Base-by-base conservation (phyloP, 2,329 filamentous ascomycete species). In the Aspergillus sclerotialis region DNA sequence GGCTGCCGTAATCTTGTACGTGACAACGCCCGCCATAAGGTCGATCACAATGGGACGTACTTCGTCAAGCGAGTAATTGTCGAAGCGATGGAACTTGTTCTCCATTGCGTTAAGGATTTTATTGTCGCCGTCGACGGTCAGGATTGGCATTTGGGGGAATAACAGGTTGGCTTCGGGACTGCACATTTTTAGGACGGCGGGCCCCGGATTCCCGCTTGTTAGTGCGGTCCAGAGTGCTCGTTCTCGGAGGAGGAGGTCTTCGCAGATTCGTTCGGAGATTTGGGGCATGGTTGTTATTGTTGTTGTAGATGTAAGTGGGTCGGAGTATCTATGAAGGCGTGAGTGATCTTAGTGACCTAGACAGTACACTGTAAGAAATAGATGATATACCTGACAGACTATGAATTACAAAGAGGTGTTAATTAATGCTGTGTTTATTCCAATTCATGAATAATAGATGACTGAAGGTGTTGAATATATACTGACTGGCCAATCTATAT, bases 211-310 rank as follows among this genome's bases (percentile, higher is more conserved):
- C 10, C 58, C 58, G 0, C 55, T 61, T 7, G 58, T 62, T 11
- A 62, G 42, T 2, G 58, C 55, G 5, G 56, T 60, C 58, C 58
- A 62, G 6, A 62, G 50, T 0, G 50, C 49, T n/a, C 51, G 56
- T 37, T 61, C 57, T 35, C 58, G 56, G 37, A 46, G 40, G 32
- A 56, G 42, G 31, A 62, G 46, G 30, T 61, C 57, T 10, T 60
- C 43, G 26, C 53, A 52, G 41, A 61, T 62, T 10, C 57, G 55
- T 14, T 61, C 55, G 50, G 61, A 53, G 29, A 62, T 61, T 21
- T 50, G 40, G 18, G 57, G 49, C 58, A 62, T 62, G 33, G 26
- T 41, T n/a, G n/a, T n/a, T n/a, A n/a, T n/a, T n/a, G n/a, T n/a
- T n/a, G n/a, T n/a, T n/a, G n/a, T n/a, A n/a, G n/a, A n/a, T n/a